These are phyloP conservation scores for Prunella vulgaris DNA, from an alignment of 257 asterid genomes.

Conservation along the genomic window DNA sequence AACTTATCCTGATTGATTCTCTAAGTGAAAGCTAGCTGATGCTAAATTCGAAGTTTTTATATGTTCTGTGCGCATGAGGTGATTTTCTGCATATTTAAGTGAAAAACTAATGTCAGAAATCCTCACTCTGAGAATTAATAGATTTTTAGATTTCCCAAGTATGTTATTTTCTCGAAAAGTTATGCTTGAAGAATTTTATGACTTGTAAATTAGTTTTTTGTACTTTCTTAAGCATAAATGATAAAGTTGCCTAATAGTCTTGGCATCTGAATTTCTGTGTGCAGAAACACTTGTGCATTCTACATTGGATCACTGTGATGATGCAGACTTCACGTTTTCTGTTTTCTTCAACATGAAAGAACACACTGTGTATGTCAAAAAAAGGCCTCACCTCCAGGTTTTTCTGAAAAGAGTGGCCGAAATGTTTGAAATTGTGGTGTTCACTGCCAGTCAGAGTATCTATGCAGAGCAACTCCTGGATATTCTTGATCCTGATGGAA, in stretches of 20 bases:
- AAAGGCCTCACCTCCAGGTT: slow-evolving; percentile 74
- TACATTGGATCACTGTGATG: slow-evolving; percentile 65
- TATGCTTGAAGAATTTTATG: background rate
- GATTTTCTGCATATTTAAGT: background rate
- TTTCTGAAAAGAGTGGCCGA: slow-evolving; percentile 82
- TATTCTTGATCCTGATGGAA: slow-evolving; percentile 87
- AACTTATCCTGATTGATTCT: slow-evolving; percentile 11
- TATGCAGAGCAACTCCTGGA: slow-evolving; percentile 81
- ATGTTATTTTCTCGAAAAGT: background rate
- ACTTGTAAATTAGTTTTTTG: background rate
- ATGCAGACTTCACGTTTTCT: slow-evolving; percentile 85
- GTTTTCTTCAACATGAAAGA: slow-evolving; percentile 88
- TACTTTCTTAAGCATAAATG: slow-evolving; percentile 4
- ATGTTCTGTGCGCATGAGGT: background rate
- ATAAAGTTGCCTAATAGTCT: slow-evolving; percentile 2
- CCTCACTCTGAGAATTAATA: slow-evolving; percentile 9
- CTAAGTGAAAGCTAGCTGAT: background rate
- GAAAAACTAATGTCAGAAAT: background rate
- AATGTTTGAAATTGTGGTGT: slow-evolving; percentile 79
- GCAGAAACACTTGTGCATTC: slow-evolving; percentile 99
- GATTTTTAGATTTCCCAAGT: background rate
- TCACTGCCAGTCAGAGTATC: slow-evolving; percentile 98
- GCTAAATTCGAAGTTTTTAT: background rate
- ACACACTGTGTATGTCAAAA: slow-evolving; percentile 72
- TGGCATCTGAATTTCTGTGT: slow-evolving; percentile 22